phyloP scores from a whole-genome alignment of 306 rosid genomes.

The Gastrolobium bilobum region DNA sequence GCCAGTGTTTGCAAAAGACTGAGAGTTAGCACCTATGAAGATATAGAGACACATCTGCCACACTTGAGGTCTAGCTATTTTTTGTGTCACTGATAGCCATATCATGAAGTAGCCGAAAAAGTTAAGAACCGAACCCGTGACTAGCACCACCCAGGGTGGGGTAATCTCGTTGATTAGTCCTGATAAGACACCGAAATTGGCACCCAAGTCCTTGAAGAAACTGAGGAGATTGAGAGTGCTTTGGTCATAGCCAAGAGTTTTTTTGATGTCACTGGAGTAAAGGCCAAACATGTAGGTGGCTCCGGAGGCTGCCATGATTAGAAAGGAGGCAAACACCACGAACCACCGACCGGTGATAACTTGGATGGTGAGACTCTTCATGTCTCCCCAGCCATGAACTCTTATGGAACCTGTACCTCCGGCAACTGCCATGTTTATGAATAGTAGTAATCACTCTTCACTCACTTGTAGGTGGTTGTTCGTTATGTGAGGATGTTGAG shows the following conservation, averaged over 20 bases:
- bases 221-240: conserved; percentile 77
- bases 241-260: conserved; percentile 78
- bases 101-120: conserved; percentile 86
- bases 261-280: conserved; percentile 72
- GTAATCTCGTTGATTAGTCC: conserved; percentile 83
- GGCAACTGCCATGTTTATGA: not conserved
- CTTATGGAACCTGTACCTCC: not conserved
- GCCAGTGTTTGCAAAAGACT: conserved; percentile 77
- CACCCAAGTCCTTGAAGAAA: conserved; percentile 88
- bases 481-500: not conserved
- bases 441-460: not conserved
- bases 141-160: conserved; percentile 71
- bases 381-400: conserved; percentile 47
- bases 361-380: conserved; percentile 54
- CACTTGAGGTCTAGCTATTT: conserved; percentile 56
- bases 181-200: conserved; percentile 74
- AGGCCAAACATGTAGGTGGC: conserved; percentile 86
- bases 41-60: conserved; percentile 86
- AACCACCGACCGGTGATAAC: conserved; percentile 81
- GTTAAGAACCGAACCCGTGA: conserved; percentile 65
- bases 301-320: conserved; percentile 84
- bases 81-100: conserved; percentile 66
- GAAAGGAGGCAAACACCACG: conserved; percentile 71
- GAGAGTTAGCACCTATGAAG: conserved; percentile 75
- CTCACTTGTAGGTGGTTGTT: not conserved